Conservation (phyloP, 371 early-diverging fungal genomes). For the Rhizopus delemar region DNA sequence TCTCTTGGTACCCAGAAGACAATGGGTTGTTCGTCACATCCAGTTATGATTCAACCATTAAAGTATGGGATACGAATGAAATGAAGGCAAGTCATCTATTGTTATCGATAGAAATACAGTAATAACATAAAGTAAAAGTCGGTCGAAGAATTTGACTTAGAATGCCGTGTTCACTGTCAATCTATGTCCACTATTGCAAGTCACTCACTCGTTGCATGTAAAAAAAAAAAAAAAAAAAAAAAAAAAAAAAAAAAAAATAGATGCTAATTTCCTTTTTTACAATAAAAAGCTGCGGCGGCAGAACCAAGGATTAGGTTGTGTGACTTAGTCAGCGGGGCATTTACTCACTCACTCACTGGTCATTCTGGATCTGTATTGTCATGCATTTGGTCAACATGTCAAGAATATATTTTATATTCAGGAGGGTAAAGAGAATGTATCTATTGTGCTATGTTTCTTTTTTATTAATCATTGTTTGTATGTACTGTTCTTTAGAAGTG, state of each 20-base stretch:
- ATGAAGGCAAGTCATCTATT: slow-evolving; percentile 52
- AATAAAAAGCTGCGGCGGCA: slow-evolving; percentile 57
- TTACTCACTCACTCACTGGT: slow-evolving; percentile 73
- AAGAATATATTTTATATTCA: slow-evolving; percentile 78
- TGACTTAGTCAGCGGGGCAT: slow-evolving; percentile 76
- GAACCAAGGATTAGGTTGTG: slow-evolving; percentile 76
- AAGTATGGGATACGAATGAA: slow-evolving; percentile 84
- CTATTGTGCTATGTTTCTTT: no score
- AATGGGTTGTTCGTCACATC: slow-evolving; percentile 84
- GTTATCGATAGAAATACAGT: neutral
- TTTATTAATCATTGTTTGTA: neutral
- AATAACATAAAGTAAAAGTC: slow-evolving; percentile 4
- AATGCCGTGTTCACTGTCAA: slow-evolving; percentile 67
- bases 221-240: slow-evolving; percentile 1
- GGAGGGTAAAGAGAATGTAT: slow-evolving; percentile 61
- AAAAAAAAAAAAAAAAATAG: no score
- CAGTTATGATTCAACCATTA: slow-evolving; percentile 77
- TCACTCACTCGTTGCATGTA: slow-evolving; percentile 82
- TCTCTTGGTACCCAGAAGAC: slow-evolving; percentile 86
- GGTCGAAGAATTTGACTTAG: slow-evolving; percentile 51
- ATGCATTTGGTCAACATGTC: slow-evolving; percentile 81
- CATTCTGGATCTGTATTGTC: slow-evolving; percentile 72
- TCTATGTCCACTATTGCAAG: slow-evolving; percentile 72
- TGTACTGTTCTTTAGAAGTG: slow-evolving; percentile 43
- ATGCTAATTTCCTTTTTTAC: neutral